Base-by-base conservation (phyloP, 768 basidiomycete genomes). In the Mrakia gelida region DNA sequence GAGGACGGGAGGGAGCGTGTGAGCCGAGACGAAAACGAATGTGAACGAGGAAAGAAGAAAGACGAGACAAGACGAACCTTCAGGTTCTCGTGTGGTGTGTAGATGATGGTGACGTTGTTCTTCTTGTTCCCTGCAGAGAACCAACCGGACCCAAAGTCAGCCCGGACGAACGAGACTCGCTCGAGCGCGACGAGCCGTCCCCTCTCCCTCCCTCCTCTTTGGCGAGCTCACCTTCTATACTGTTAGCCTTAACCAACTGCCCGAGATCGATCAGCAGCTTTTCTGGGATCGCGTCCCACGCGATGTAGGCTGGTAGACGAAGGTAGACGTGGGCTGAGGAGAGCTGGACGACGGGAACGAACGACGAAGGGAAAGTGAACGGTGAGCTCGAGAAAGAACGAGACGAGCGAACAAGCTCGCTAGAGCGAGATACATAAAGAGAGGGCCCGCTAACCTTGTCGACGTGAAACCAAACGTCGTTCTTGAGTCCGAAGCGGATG, bases 271-370 rank as follows among this genome's bases (percentile, higher is more conserved):
- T 86, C 28, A 98, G 85, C 9, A 98, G 85, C 1, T 88, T 86
- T 75, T 91, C 87, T 0, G 97, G 95, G 54, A 98, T 91, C n/a
- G 86, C 84, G 9, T 98, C 95, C 93, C 95, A 98, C 16, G 43
- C 81, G 87, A 95, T 91, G n/a, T 85, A 86, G 3, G 89, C 88
- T 0, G 92, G 88, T 87, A 98, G 89, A 49, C 95, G 91, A n/a
- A 98, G 86, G 84, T 98, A 98, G 59, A 98, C 95, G 84, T 98
- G 94, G 0, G 95, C 95, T 4, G 95, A 97, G 0, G 94, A 96
- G 41, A 98, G 89, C 84, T 86, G 82, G 30, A 75, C 28, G 34
- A 13, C 59, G n/a, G n/a, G n/a, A 45, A 63, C 11, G 18, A 81
- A 28, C 21, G 45, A 32, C 16, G 45, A 52, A 30, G 54, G n/a